These are phyloP conservation scores for Lactarius psammicola DNA, from an alignment of 768 basidiomycete species.

Conservation along the genomic window DNA sequence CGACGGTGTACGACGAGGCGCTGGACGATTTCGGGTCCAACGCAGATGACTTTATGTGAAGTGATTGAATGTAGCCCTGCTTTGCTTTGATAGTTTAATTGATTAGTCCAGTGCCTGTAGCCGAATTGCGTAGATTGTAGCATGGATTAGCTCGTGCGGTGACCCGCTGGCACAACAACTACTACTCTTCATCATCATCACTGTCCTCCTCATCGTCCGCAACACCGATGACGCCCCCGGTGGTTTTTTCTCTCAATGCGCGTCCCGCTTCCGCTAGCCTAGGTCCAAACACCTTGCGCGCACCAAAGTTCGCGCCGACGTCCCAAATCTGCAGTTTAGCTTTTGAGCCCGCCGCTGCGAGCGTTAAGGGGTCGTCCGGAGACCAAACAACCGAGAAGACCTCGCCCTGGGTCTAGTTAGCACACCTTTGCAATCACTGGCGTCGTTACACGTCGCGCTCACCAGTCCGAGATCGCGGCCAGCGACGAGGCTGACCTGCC, in stretches of 20 bases:
- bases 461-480: constrained; percentile 91
- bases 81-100: constrained; percentile 12
- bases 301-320: constrained; percentile 77
- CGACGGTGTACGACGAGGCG: constrained; percentile 78
- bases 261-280: constrained; percentile 76
- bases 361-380: constrained; percentile 89
- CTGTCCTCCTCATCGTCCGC: constrained; percentile 68
- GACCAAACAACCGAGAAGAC: constrained; percentile 91
- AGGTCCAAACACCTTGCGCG: constrained; percentile 75
- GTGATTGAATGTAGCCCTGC: constrained; percentile 29
- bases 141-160: neutral
- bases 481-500: constrained; percentile 78
- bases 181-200: constrained; percentile 44
- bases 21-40: constrained; percentile 82
- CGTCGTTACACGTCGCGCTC: constrained; percentile 33
- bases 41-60: constrained; percentile 88
- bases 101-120: constrained; percentile 17
- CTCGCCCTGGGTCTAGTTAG: constrained; percentile 67
- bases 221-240: constrained; percentile 69
- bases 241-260: constrained; percentile 59
- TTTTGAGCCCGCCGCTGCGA: constrained; percentile 93
- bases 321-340: constrained; percentile 97
- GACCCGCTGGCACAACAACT: constrained; percentile 12
- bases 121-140: constrained; percentile 22
- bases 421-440: constrained; percentile 10